Evolutionary conservation across 306 rosid species (phyloP), one percentile per base, ranked within the genome.

Genomic region (Trifolium dubium): DNA sequence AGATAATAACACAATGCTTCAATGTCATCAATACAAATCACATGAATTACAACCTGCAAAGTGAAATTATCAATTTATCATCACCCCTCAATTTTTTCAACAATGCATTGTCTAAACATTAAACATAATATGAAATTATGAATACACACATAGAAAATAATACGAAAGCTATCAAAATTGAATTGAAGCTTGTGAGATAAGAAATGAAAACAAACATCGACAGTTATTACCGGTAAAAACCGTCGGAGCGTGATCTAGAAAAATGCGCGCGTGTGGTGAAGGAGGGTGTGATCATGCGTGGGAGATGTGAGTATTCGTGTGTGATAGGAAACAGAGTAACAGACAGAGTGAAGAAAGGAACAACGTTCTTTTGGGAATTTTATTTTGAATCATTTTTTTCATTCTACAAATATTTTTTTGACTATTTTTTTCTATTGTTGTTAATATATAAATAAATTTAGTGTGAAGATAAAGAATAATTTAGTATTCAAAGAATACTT

Each of bases 41-140:
- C 29, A 71, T 69, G 76, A 55, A 71, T 47, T 49, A 71, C 28
- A 60, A 76, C 74, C 85, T 64, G 79, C 7, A 65, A 64, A 46
- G 55, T 70, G 50, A 47, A 76, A 56, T 39, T 44, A 54, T 56
- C 72, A 71, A 51, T 56, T 3, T 9, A 30, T 29, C 76, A 30
- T 44, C 23, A 23, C 23, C 23, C 23, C 23, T 23, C 23, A 23
- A 23, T 6, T 29, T 62, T 17, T 56, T 58, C 29, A 15, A 9
- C 44, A 1, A 32, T 35, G 31, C 30, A 53, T 35, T 35, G 2
- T 66, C 3, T 53, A 14, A 54, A 54, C 34, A 55, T 29, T 7
- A 10, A 53, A 7, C 17, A 53, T 19, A 53, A 2, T 23, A 23
- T 23, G 23, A 23, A 23, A 23, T 23, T 23, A 23, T 23, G 28